These are phyloP conservation scores for Diplotaxis tenuifolia DNA, from an alignment of 345 rosid genomes.

Conservation along the genomic window DNA sequence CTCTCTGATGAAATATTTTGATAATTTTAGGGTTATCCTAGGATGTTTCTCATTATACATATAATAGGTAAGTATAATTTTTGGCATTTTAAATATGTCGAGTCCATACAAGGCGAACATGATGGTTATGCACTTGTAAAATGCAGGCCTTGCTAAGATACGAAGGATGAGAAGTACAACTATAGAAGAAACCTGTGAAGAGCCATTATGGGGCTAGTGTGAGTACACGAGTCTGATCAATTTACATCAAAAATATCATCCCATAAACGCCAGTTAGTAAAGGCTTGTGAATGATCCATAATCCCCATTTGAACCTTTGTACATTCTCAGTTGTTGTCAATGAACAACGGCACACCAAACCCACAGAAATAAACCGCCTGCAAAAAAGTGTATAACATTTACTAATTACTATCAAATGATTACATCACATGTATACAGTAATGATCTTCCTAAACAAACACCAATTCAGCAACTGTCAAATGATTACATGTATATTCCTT, in stretches of 20 bases:
- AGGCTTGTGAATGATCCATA: slow-evolving; percentile 81
- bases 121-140: slow-evolving; percentile 64
- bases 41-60: no score
- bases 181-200: no score
- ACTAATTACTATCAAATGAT: background rate
- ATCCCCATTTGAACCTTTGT: slow-evolving; percentile 66
- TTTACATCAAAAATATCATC: slow-evolving; percentile 58
- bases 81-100: no score
- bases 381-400: background rate
- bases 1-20: no score
- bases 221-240: no score
- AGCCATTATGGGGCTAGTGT: no score
- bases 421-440: background rate
- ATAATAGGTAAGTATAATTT: no score
- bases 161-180: background rate
- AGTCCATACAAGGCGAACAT: slow-evolving; percentile 69
- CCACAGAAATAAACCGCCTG: slow-evolving; percentile 76
- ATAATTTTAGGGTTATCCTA: no score
- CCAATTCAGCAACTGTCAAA: background rate
- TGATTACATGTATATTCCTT: slow-evolving; percentile 38
- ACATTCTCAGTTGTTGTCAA: slow-evolving; percentile 49
- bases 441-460: background rate
- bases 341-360: slow-evolving; percentile 76
- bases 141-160: slow-evolving; percentile 77
- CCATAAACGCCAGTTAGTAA: slow-evolving; percentile 78